phyloP scores from a whole-genome alignment of 257 asterid species.

The Nicotiana otophora region DNA sequence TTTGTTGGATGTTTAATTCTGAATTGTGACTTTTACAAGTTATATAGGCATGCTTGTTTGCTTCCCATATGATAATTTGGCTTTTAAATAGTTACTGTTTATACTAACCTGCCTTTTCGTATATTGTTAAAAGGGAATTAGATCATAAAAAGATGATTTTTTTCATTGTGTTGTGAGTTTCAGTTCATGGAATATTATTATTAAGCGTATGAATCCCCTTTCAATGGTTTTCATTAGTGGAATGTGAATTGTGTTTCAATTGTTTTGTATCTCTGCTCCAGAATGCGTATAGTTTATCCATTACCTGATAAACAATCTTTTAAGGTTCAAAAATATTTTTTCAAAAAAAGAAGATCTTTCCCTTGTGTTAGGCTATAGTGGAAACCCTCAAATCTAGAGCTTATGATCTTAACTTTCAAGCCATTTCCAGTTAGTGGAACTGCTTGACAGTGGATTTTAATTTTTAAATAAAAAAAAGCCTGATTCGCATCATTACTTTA shows the following conservation, averaged over 20 bases:
- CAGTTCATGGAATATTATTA: not conserved
- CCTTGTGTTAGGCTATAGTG: not conserved
- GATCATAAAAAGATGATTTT: not conserved
- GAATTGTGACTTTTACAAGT: not conserved
- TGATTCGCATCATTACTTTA: too few species aligned
- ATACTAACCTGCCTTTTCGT: not conserved
- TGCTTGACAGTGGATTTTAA: too few species aligned
- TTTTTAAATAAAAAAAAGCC: too few species aligned
- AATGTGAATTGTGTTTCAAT: not conserved
- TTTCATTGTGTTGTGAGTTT: not conserved
- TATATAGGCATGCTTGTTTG: not conserved
- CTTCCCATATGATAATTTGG: not conserved
- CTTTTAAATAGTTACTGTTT: not conserved
- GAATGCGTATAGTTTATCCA: not conserved
- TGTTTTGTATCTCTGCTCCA: not conserved
- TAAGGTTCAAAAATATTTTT: not conserved
- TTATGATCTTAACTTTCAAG: not conserved
- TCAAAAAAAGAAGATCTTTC: not conserved
- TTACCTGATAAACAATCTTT: not conserved
- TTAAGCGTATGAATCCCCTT: not conserved
- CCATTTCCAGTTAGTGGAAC: too few species aligned
- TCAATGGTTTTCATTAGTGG: not conserved
- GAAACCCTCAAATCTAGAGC: not conserved
- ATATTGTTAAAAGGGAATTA: not conserved
- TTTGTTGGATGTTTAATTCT: not conserved